These are phyloP conservation scores for Plasmodium falciparum DNA, from an alignment of 169 alveolate species.

Conservation along the genomic window DNA sequence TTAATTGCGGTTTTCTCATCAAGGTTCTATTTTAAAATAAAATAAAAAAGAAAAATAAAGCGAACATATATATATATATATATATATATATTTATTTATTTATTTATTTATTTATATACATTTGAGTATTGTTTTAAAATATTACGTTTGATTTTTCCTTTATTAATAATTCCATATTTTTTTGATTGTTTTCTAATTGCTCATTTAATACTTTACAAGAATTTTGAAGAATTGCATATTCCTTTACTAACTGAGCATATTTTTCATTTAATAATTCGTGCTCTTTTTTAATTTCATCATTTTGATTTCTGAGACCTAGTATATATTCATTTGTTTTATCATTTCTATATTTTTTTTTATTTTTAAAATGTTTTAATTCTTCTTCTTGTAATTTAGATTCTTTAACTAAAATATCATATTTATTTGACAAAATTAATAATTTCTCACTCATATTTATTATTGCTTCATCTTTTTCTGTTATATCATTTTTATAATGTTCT, in stretches of 20 bases:
- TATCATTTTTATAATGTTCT: constrained; percentile 30
- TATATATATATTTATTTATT: not conserved
- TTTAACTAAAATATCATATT: constrained; percentile 54
- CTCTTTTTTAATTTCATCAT: constrained; percentile 68
- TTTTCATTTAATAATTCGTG: constrained; percentile 29
- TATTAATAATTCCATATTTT: constrained; percentile 17
- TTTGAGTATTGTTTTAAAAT: not conserved
- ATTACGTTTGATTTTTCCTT: constrained; percentile 17
- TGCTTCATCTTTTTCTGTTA: constrained; percentile 57
- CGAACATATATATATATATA: not conserved
- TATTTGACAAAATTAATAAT: constrained; percentile 45
- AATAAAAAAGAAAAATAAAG: not conserved
- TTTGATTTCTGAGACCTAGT: constrained; percentile 47
- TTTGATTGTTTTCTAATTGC: constrained; percentile 26
- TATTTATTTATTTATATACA: not conserved
- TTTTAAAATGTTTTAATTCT: constrained; percentile 69
- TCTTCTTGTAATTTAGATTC: constrained; percentile 70
- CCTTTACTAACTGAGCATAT: constrained; percentile 27
- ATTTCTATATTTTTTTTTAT: constrained; percentile 67
- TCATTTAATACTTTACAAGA: constrained; percentile 27
- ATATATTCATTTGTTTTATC: constrained; percentile 62
- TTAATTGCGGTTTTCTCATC: constrained; percentile 50
- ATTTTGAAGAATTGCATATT: constrained; percentile 12
- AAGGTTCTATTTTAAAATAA: constrained; percentile 16
- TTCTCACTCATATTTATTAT: constrained; percentile 63